Base-by-base conservation (phyloP, 176 grass and related monocot species). In the Chrysopogon serrulatus region DNA sequence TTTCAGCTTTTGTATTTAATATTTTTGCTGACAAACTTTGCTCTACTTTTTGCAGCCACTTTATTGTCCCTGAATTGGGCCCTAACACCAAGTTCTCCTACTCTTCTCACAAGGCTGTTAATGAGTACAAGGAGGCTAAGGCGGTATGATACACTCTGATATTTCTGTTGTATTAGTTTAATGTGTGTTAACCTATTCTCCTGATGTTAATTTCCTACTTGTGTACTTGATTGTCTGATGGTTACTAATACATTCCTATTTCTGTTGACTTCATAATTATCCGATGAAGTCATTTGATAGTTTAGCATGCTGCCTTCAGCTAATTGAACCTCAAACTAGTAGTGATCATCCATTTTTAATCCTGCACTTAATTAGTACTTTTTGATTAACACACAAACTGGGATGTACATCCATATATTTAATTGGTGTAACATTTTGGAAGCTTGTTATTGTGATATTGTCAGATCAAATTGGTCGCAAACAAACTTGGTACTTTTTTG, bases 51-150 rank as follows among this genome's bases (percentile, higher is more conserved):
- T 74, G 1, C 81, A 98, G 92, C 70, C 95, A 98, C 86, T 98
- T 92, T 15, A 98, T 98, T 21, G 95, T 98, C 74, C 92, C 95
- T 88, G 92, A 98, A 65, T 77, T 98, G 86, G 86, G 88, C 18
- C 92, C 95, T 19, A 73, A 86, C 49, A 95, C 86, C 45, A 97
- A 97, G 66, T 98, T 98, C 79, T 82, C 90, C 67, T 95, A 95
- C 69, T 63, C 92, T 27, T 98, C 95, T 8, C 95, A 93, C 88
- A 98, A 98, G 81, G 88, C 92, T 53, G 89, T 98, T 39, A 84
- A 90, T 19, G 95, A 95, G 56, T 98, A 95, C 82, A 98, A 93
- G 74, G 92, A 98, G 41, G 95, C 92, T 1, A 98, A 98, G 84
- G 86, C 88, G 86, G 95, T 97, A 92, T 2, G 90, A 66, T 67